phyloP scores from a whole-genome alignment of 495 filamentous ascomycete genomes.

The Monascus purpureus region DNA sequence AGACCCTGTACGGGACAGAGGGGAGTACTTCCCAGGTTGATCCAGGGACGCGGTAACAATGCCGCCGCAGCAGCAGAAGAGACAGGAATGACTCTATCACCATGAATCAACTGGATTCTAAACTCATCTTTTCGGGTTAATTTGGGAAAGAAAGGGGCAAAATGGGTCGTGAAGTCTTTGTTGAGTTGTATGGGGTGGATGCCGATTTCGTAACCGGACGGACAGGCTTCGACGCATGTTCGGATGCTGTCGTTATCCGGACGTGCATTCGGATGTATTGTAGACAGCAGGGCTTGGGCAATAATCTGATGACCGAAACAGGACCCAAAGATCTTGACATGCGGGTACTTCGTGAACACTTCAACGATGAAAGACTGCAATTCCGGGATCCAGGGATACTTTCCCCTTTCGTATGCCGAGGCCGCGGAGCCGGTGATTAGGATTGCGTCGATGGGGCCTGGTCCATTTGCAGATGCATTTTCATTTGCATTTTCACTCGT shows the following conservation, averaged over 20 bases:
- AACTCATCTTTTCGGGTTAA: neutral
- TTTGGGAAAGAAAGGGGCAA: constrained; percentile 9
- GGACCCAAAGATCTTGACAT: constrained; percentile 32
- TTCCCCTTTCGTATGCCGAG: constrained; percentile 17
- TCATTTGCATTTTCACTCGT: constrained; percentile 1
- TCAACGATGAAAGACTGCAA: constrained; percentile 17
- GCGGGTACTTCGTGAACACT: constrained; percentile 23
- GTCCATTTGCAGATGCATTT: constrained; percentile 5
- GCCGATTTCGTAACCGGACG: constrained; percentile 24
- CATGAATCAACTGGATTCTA: constrained; percentile 21
- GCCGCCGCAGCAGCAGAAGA: neutral
- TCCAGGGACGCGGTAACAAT: constrained; percentile 6
- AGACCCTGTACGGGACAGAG: constrained; percentile 27
- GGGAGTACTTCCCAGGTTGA: constrained; percentile 18
- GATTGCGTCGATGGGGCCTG: constrained; percentile 20
- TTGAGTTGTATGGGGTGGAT: constrained; percentile 20
- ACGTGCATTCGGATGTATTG: neutral
- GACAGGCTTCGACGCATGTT: constrained; percentile 8
- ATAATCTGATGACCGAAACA: constrained; percentile 38
- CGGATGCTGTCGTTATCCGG: constrained; percentile 4
- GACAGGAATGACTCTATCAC: constrained; percentile 16
- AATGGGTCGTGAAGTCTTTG: constrained; percentile 14
- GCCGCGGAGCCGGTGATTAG: constrained; percentile 25
- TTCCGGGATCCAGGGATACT: constrained; percentile 19
- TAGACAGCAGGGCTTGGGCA: constrained; percentile 23